Evolutionary conservation across 805 yeast genomes (phyloP).

Genomic region (Saccharomycopsis lassenensis): DNA sequence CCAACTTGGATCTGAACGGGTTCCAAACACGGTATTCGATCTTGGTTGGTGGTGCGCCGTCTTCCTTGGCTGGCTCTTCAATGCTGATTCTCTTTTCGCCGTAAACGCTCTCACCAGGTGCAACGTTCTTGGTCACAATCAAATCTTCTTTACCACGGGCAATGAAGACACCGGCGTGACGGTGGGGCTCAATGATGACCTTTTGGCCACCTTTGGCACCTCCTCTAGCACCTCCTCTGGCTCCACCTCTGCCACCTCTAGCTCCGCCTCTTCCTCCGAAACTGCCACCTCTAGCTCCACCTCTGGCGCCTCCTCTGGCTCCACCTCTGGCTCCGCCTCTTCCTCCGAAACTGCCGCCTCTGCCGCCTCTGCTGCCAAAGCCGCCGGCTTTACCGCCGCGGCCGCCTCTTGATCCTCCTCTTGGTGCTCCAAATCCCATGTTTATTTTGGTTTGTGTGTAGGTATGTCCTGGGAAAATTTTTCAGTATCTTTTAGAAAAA

Average conservation of each 20-base stretch:
- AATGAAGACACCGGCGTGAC: constrained; percentile 97
- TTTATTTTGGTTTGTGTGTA: constrained; percentile 7
- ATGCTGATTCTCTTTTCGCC: constrained; percentile 95
- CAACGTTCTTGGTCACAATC: constrained; percentile 89
- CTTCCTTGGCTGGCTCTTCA: constrained; percentile 87
- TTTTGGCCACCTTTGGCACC: constrained; percentile 90
- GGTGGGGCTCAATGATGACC: constrained; percentile 96
- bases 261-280: constrained; percentile 51
- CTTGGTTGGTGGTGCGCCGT: constrained; percentile 83
- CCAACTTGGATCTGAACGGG: constrained; percentile 98
- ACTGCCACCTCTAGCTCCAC: constrained; percentile 49
- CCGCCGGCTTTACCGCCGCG: constrained; percentile 26
- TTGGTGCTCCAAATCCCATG: constrained; percentile 26
- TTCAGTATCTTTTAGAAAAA: not conserved
- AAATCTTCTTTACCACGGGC: constrained; percentile 99
- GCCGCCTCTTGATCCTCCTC: constrained; percentile 28
- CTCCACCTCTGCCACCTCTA: constrained; percentile 42
- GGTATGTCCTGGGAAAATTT: not conserved
- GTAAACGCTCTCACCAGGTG: constrained; percentile 97
- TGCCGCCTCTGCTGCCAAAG: constrained; percentile 24
- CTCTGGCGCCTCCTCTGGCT: constrained; percentile 34
- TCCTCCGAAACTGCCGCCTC: constrained; percentile 42
- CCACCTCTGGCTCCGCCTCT: constrained; percentile 34
- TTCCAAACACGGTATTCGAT: constrained; percentile 99
- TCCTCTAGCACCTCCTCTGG: constrained; percentile 62